These are phyloP conservation scores for Cucumis melo DNA, from an alignment of 306 rosid genomes.

Conservation along the genomic window DNA sequence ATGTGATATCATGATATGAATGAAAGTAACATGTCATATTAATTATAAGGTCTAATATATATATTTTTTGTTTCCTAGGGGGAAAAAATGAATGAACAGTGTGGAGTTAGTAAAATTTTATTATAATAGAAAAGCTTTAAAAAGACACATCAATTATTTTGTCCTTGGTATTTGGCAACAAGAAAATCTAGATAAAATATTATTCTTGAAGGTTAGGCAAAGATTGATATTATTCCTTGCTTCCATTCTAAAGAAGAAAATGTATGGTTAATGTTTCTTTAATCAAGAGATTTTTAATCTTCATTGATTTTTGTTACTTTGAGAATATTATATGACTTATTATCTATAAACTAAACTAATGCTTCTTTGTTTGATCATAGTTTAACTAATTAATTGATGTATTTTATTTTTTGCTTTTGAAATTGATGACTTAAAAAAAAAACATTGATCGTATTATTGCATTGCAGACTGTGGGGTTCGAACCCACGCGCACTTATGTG, in stretches of 20 bases:
- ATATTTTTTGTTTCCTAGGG: neutral
- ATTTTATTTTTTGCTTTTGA: no score
- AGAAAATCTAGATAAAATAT: neutral
- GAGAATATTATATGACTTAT: neutral
- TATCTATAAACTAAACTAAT: no score
- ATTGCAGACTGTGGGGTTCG: neutral
- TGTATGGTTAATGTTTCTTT: neutral
- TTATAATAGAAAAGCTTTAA: neutral
- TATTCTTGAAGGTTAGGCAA: neutral
- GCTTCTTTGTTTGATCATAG: no score
- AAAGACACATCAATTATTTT: neutral
- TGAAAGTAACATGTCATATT: constrained; percentile 8
- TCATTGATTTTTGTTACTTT: neutral
- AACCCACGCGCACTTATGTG: neutral
- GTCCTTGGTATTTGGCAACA: neutral
- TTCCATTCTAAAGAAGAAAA: neutral
- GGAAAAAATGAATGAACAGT: neutral
- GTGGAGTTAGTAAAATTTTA: neutral
- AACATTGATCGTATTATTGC: no score
- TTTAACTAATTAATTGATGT: no score
- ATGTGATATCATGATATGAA: neutral
- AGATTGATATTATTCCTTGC: constrained; percentile 6
- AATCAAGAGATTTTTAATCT: neutral
- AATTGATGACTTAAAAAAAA: no score
- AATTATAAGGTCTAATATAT: neutral